Conservation (phyloP, 805 yeast species). For the Clavispora santaluciae region DNA sequence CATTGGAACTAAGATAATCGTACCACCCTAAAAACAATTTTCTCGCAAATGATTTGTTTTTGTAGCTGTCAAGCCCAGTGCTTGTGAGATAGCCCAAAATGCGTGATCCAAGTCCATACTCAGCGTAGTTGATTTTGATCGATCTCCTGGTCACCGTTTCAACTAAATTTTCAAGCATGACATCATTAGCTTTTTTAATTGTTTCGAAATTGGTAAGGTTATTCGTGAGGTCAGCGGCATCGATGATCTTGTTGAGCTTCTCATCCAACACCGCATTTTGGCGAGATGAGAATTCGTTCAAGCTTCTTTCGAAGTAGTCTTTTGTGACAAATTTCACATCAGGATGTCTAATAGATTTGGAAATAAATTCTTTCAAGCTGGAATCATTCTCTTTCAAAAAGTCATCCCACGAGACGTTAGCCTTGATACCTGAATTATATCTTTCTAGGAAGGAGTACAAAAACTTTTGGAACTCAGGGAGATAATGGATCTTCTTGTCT, state of each 20-base stretch:
- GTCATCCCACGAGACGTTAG: conserved; percentile 17
- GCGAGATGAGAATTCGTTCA: conserved; percentile 18
- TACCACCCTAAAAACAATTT: conserved; percentile 37
- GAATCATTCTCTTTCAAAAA: conserved; percentile 20
- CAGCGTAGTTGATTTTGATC: conserved; percentile 36
- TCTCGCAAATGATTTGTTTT: conserved; percentile 18
- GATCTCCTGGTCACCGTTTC: conserved; percentile 32
- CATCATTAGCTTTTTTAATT: conserved; percentile 15
- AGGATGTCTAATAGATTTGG: conserved; percentile 4
- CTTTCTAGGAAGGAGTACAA: conserved; percentile 30
- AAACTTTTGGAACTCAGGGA: conserved; percentile 36
- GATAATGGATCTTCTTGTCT: conserved; percentile 30
- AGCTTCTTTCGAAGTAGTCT: conserved; percentile 18
- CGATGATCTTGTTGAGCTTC: conserved; percentile 23
- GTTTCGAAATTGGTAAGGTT: conserved; percentile 5
- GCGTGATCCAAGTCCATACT: conserved; percentile 33
- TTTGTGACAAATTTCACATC: conserved; percentile 15
- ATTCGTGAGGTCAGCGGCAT: conserved; percentile 16
- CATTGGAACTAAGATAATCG: conserved; percentile 25
- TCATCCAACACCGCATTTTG: conserved; percentile 22
- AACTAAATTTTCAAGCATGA: conserved; percentile 25
- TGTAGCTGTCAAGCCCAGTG: conserved; percentile 10
- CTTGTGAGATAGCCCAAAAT: conserved; percentile 38
- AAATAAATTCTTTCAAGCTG: conserved; percentile 16
- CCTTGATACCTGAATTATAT: conserved; percentile 12